Evolutionary conservation across 2,329 filamentous ascomycete species (phyloP).

Genomic region (Penicillium sp.): DNA sequence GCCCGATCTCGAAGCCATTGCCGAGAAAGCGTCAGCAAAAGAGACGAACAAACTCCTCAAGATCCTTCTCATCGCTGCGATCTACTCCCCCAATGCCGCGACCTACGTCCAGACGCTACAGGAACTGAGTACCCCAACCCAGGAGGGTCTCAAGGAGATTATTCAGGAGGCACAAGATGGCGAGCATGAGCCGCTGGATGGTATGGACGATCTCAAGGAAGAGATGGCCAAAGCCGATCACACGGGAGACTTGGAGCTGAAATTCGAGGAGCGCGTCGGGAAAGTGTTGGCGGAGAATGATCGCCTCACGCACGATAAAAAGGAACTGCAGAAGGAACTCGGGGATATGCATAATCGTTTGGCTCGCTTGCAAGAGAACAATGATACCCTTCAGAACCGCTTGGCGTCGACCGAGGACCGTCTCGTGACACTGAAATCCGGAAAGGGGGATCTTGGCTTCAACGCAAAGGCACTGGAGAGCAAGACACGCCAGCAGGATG

Average conservation of each 20-base stretch:
- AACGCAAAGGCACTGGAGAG: slow-evolving; percentile 47
- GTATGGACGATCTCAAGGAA: slow-evolving; percentile 43
- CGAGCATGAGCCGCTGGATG: slow-evolving; percentile 41
- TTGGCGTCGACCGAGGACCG: slow-evolving; percentile 53
- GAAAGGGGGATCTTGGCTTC: slow-evolving; percentile 53
- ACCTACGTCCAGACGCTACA: slow-evolving; percentile 58
- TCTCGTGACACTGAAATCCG: slow-evolving; percentile 57
- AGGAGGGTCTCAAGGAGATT: slow-evolving; percentile 52
- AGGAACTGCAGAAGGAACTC: slow-evolving; percentile 51
- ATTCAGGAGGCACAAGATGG: slow-evolving; percentile 52
- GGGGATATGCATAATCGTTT: slow-evolving; percentile 63
- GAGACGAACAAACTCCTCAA: slow-evolving; percentile 62
- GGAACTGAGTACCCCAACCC: slow-evolving; percentile 47
- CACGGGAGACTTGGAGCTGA: slow-evolving; percentile 49
- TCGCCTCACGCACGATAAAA: slow-evolving; percentile 57
- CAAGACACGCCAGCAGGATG: slow-evolving; percentile 66
- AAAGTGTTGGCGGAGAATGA: slow-evolving; percentile 62
- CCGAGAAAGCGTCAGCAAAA: slow-evolving; percentile 47
- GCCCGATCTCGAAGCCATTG: slow-evolving; percentile 53
- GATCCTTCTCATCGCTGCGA: slow-evolving; percentile 65
- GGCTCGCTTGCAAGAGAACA: slow-evolving; percentile 59
- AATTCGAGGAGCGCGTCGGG: slow-evolving; percentile 54
- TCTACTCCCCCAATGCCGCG: slow-evolving; percentile 61
- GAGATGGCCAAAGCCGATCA: slow-evolving; percentile 38
- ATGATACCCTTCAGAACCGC: slow-evolving; percentile 50